phyloP scores from a whole-genome alignment of 495 filamentous ascomycete genomes.

The Emericellopsis terricola region DNA sequence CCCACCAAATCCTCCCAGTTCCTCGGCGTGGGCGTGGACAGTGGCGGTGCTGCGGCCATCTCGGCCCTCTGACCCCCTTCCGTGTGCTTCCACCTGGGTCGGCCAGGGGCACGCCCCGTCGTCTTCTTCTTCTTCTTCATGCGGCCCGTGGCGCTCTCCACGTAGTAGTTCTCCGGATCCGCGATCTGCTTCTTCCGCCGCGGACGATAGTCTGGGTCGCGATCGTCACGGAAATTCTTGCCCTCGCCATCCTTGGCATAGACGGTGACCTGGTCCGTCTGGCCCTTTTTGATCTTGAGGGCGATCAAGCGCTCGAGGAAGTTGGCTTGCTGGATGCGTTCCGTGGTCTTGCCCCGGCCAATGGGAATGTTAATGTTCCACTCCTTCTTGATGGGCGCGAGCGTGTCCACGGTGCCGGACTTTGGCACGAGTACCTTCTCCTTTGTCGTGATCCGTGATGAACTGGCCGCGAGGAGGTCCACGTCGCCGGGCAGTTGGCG shows the following conservation, averaged over 20 bases:
- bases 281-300: conserved; percentile 33
- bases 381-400: conserved; percentile 6
- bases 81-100: conserved; percentile 1
- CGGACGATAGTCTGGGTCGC: conserved; percentile 7
- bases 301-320: conserved; percentile 26
- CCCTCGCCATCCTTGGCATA: conserved; percentile 6
- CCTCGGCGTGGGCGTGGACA: conserved; percentile 14
- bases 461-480: conserved; percentile 43
- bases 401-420: conserved; percentile 4
- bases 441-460: conserved; percentile 25
- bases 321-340: conserved; percentile 21
- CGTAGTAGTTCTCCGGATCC: conserved; percentile 14
- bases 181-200: conserved; percentile 14
- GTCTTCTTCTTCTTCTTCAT: conserved; percentile 9
- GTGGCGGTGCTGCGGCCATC: no score
- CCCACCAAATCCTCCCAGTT: conserved; percentile 11
- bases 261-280: conserved; percentile 34
- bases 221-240: background rate
- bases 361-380: conserved; percentile 15
- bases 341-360: conserved; percentile 15
- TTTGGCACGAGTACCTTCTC: conserved; percentile 14
- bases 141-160: conserved; percentile 3
- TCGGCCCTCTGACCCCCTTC: background rate
- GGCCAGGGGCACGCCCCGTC: conserved; percentile 4
- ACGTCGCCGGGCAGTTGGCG: conserved; percentile 29